These are phyloP conservation scores for Fusarium kyushuense DNA, from an alignment of 2,329 filamentous ascomycete genomes.

Conservation along the genomic window DNA sequence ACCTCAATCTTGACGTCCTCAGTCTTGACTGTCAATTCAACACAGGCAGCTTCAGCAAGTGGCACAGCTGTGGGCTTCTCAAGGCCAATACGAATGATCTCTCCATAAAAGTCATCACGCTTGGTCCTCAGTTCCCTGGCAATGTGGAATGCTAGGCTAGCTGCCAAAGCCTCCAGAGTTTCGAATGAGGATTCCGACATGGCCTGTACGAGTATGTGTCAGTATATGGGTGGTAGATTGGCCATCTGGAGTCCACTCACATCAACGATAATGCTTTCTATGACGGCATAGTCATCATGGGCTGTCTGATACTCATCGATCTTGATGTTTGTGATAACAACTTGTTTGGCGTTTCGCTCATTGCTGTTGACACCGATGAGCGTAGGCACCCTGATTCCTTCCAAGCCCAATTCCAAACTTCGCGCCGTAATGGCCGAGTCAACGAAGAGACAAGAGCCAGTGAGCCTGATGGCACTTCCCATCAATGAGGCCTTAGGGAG, in stretches of 20 bases:
- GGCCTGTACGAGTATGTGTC: slow-evolving; percentile 52
- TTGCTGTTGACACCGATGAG: slow-evolving; percentile 80
- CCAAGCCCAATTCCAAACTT: slow-evolving; percentile 60
- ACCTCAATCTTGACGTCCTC: slow-evolving; percentile 42
- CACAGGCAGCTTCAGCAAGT: slow-evolving; percentile 76
- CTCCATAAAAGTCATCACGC: slow-evolving; percentile 52
- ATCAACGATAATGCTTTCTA: slow-evolving; percentile 72
- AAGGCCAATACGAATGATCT: slow-evolving; percentile 69
- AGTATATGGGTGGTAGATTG: not conserved
- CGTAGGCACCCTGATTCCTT: slow-evolving; percentile 71
- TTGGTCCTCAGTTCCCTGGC: slow-evolving; percentile 56
- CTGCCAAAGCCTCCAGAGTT: slow-evolving; percentile 72
- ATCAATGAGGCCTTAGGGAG: slow-evolving; percentile 77
- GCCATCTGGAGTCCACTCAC: slow-evolving; percentile 57
- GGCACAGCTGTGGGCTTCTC: slow-evolving; percentile 81
- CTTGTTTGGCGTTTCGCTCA: slow-evolving; percentile 75
- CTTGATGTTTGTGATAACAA: slow-evolving; percentile 72
- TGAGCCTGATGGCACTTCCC: slow-evolving; percentile 69
- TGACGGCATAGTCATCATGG: slow-evolving; percentile 63
- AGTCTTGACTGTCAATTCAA: slow-evolving; percentile 62
- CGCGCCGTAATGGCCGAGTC: slow-evolving; percentile 46
- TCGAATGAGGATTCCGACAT: slow-evolving; percentile 70
- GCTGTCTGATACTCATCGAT: slow-evolving; percentile 64
- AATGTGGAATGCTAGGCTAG: slow-evolving; percentile 60
- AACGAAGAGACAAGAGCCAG: slow-evolving; percentile 58